phyloP scores from a whole-genome alignment of 1,284 basidiomycete species.

The Malassezia pachydermatis region DNA sequence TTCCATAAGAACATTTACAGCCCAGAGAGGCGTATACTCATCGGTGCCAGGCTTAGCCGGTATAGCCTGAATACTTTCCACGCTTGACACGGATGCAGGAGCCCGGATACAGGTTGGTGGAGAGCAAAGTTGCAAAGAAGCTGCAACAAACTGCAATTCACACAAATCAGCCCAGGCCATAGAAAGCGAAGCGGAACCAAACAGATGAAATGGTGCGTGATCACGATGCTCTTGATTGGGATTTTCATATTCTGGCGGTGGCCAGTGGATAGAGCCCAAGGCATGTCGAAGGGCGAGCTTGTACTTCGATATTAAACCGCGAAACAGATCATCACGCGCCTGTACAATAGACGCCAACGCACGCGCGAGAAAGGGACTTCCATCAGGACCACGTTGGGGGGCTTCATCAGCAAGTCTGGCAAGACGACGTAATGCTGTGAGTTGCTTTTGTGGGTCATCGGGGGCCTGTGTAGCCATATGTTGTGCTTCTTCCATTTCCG shows the following conservation, averaged over 20 bases:
- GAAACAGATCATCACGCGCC: conserved; percentile 5
- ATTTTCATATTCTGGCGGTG: conserved; percentile 10
- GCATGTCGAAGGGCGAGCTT: not conserved
- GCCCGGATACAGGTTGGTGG: conserved; percentile 12
- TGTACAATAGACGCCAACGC: not conserved
- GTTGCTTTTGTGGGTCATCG: not conserved
- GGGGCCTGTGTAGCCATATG: not conserved
- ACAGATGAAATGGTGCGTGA: not conserved
- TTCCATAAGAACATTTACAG: conserved; percentile 67
- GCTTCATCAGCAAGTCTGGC: not conserved
- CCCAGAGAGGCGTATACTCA: conserved; percentile 32
- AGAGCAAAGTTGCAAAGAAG: conserved; percentile 19
- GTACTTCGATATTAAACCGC: not conserved
- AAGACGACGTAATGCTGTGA: conserved; percentile 7
- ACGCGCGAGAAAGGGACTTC: not conserved
- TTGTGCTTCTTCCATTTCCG: conserved; percentile 6
- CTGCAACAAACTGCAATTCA: conserved; percentile 30
- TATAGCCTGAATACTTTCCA: not conserved
- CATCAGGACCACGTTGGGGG: not conserved
- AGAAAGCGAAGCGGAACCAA: not conserved
- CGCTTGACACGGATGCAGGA: conserved; percentile 3
- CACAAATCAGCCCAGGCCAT: conserved; percentile 30
- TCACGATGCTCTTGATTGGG: not conserved
- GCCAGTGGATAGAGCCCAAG: conserved; percentile 5
- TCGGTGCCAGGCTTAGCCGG: conserved; percentile 25